Percentiles rank a stretch among this genome's conserved stretches.
phyloP scores from a whole-genome alignment of 1,284 basidiomycete species.

The Fomitiporia mediterranea region DNA sequence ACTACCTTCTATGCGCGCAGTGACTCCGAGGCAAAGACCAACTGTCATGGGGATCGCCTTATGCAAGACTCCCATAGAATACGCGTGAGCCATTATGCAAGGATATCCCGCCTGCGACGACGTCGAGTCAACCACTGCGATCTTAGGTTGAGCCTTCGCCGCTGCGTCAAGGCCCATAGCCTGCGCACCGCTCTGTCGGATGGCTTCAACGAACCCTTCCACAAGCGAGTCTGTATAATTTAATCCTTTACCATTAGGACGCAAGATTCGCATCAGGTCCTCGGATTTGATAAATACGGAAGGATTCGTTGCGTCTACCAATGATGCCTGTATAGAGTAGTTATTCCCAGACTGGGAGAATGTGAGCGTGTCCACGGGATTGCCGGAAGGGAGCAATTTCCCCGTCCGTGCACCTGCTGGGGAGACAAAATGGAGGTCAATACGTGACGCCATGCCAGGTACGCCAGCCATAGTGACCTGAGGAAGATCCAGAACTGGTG shows the following conservation, averaged over 20 bases:
- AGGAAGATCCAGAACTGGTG: conserved; percentile 44
- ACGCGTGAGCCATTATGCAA: conserved; percentile 53
- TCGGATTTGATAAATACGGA: conserved; percentile 53
- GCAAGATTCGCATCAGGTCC: conserved; percentile 39
- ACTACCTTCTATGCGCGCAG: conserved; percentile 48
- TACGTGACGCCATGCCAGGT: conserved; percentile 56
- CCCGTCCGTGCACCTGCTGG: conserved; percentile 69
- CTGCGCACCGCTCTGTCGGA: conserved; percentile 53
- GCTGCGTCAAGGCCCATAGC: conserved; percentile 61
- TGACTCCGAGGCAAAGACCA: conserved; percentile 66
- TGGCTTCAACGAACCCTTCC: conserved; percentile 41
- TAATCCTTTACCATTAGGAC: conserved; percentile 15
- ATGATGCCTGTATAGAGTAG: conserved; percentile 39
- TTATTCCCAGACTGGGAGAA: conserved; percentile 3
- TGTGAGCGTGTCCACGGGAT: conserved; percentile 39
- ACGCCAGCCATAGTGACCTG: conserved; percentile 62
- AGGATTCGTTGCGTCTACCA: conserved; percentile 72
- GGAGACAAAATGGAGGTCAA: conserved; percentile 60
- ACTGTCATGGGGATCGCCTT: conserved; percentile 74
- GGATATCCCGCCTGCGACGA: conserved; percentile 26
- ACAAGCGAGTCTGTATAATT: conserved; percentile 30
- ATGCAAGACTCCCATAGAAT: conserved; percentile 70
- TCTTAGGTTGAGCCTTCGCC: conserved; percentile 66
- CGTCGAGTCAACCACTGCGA: conserved; percentile 51
- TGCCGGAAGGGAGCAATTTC: conserved; percentile 60